Evolutionary conservation across 495 filamentous ascomycete species (phyloP).

Genomic region (Neurospora pannonica): DNA sequence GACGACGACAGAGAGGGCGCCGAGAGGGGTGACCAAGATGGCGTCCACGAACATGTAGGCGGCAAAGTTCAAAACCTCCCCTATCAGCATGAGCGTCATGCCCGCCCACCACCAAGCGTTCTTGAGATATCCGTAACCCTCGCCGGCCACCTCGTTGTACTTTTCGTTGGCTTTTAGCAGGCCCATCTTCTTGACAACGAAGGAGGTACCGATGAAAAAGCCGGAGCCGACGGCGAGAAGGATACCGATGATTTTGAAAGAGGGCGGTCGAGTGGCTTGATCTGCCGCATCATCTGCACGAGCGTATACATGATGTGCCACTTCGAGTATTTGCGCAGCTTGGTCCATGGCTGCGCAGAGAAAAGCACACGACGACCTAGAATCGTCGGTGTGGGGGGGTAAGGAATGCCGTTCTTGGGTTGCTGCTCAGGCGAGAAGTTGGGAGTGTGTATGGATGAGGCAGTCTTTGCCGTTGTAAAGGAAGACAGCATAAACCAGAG

Average conservation of each 20-base stretch:
- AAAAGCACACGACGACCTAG: slow-evolving; percentile 12
- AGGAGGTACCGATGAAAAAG: slow-evolving; percentile 88
- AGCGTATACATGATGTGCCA: slow-evolving; percentile 33
- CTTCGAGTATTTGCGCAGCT: slow-evolving; percentile 26
- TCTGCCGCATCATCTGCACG: slow-evolving; percentile 22
- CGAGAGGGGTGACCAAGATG: slow-evolving; percentile 88
- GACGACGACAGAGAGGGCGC: slow-evolving; percentile 90
- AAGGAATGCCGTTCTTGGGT: background rate
- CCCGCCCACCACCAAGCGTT: slow-evolving; percentile 93
- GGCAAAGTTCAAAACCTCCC: slow-evolving; percentile 95
- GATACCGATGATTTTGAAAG: slow-evolving; percentile 83
- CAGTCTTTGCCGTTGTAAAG: background rate
- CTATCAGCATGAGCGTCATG: slow-evolving; percentile 96
- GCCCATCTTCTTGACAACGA: slow-evolving; percentile 91
- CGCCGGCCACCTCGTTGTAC: slow-evolving; percentile 91
- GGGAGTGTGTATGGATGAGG: background rate
- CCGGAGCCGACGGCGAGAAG: slow-evolving; percentile 80
- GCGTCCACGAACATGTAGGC: slow-evolving; percentile 97
- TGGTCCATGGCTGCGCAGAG: slow-evolving; percentile 28
- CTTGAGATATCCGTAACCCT: slow-evolving; percentile 97
- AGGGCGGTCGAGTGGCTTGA: slow-evolving; percentile 23
- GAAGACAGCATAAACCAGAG: slow-evolving; percentile 2
- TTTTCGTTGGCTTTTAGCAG: slow-evolving; percentile 88
- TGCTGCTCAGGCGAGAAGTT: background rate
- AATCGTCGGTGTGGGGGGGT: slow-evolving; percentile 5